phyloP scores from a whole-genome alignment of 305 asterid genomes.

The Vinca major region DNA sequence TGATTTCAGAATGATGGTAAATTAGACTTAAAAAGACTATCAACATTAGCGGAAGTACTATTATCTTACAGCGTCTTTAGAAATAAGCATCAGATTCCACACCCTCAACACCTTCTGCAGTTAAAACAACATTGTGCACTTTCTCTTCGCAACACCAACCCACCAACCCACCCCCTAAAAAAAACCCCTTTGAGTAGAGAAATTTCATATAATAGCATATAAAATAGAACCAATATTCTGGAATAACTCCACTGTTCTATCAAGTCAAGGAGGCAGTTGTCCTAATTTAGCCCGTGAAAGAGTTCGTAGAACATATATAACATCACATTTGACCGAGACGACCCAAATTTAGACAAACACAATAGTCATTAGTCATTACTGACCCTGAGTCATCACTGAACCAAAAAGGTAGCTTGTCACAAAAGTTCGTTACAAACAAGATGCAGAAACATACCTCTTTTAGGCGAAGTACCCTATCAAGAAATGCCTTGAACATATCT shows the following conservation, averaged over 20 bases:
- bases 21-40: not conserved
- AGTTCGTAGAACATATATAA: not conserved
- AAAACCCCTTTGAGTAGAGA: not conserved
- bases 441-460: conserved; percentile 56
- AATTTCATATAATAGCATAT: too few relatives aligned
- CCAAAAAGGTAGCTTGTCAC: not conserved
- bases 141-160: too few relatives aligned
- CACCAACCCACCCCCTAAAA: too few relatives aligned
- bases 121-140: too few relatives aligned
- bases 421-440: not conserved
- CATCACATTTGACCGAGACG: not conserved
- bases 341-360: not conserved
- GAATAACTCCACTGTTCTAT: not conserved
- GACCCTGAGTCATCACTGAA: not conserved
- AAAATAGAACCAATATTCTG: not conserved
- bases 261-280: not conserved
- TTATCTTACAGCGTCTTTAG: not conserved
- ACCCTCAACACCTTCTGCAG: not conserved
- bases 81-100: not conserved
- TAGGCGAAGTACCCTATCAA: conserved; percentile 76
- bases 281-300: not conserved
- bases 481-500: conserved; percentile 76
- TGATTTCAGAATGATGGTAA: not conserved
- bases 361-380: not conserved
- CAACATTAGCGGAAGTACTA: not conserved